Percentiles rank a stretch among this genome's conserved stretches.
phyloP scores from a whole-genome alignment of 2,329 filamentous ascomycete genomes.

The Epicoccum sorghinum region DNA sequence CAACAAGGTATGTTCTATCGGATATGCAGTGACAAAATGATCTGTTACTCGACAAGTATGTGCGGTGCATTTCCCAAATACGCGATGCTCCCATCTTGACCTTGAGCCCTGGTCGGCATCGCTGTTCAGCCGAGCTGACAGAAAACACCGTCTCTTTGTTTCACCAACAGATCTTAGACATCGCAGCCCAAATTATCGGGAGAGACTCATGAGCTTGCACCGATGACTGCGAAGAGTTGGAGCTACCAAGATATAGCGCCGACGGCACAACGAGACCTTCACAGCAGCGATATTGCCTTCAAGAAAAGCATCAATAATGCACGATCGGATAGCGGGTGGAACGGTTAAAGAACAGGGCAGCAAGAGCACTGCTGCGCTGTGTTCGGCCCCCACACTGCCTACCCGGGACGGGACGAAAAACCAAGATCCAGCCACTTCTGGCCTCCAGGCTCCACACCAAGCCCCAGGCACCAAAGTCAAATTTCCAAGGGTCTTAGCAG shows the following conservation, averaged over 20 bases:
- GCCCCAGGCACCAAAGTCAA: conserved; percentile 7
- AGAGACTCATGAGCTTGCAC: not conserved
- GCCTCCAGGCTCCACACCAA: conserved; percentile 3
- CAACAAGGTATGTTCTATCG: no score
- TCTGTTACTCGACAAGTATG: not conserved
- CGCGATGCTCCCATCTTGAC: not conserved
- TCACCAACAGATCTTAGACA: not conserved
- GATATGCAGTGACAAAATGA: not conserved
- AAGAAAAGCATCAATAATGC: not conserved
- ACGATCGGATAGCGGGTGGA: not conserved
- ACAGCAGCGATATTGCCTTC: not conserved
- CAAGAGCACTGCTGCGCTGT: not conserved
- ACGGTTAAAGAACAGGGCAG: conserved; percentile 1
- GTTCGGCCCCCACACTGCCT: conserved; percentile 4
- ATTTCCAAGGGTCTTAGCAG: conserved; percentile 6
- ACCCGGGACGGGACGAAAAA: conserved; percentile 7
- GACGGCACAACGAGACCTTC: not conserved
- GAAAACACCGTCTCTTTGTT: conserved; percentile 2
- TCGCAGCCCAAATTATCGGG: not conserved
- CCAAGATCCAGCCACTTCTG: conserved; percentile 10
- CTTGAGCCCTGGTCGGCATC: not conserved
- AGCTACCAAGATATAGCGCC: not conserved
- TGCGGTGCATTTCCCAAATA: not conserved
- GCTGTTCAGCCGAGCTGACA: conserved; percentile 4
- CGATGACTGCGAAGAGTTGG: no score